Evolutionary conservation across 768 basidiomycete species (phyloP).

Genomic region (Termitomyces sp.): DNA sequence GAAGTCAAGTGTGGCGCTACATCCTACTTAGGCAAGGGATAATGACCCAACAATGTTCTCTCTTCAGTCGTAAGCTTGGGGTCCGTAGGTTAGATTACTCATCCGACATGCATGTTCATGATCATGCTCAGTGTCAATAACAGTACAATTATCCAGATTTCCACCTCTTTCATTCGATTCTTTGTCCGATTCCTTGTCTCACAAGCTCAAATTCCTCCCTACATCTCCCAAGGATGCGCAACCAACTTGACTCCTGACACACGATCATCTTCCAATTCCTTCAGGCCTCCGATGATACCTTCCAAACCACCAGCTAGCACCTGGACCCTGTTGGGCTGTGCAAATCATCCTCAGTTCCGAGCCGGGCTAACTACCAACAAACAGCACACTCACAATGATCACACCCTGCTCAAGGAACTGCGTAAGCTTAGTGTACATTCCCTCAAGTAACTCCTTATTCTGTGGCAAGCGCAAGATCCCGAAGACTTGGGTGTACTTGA

Average conservation of each 20-base stretch:
- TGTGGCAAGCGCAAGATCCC: slow-evolving; percentile 18
- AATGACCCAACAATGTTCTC: too few species aligned
- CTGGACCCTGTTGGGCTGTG: slow-evolving; percentile 39
- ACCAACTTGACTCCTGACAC: slow-evolving; percentile 43
- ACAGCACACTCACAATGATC: slow-evolving; percentile 19
- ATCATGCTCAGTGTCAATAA: not conserved
- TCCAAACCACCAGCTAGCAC: slow-evolving; percentile 35
- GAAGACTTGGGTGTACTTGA: slow-evolving; percentile 4
- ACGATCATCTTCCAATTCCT: slow-evolving; percentile 31
- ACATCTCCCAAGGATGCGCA: slow-evolving; percentile 23
- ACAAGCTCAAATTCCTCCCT: not conserved
- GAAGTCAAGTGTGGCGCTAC: too few species aligned
- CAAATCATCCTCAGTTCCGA: not conserved
- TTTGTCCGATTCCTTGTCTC: not conserved
- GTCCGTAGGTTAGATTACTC: not conserved
- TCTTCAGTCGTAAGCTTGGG: too few species aligned
- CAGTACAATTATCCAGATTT: not conserved
- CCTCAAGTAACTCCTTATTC: slow-evolving; percentile 11
- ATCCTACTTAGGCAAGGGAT: too few species aligned
- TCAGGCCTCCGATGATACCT: slow-evolving; percentile 36
- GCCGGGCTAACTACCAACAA: not conserved
- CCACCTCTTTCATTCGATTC: not conserved
- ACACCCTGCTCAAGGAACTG: slow-evolving; percentile 22
- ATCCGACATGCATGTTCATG: not conserved
- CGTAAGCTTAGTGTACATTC: slow-evolving; percentile 11